Base-by-base conservation (phyloP, 352 stramenopile genomes). In the Phytophthora aleatoria region DNA sequence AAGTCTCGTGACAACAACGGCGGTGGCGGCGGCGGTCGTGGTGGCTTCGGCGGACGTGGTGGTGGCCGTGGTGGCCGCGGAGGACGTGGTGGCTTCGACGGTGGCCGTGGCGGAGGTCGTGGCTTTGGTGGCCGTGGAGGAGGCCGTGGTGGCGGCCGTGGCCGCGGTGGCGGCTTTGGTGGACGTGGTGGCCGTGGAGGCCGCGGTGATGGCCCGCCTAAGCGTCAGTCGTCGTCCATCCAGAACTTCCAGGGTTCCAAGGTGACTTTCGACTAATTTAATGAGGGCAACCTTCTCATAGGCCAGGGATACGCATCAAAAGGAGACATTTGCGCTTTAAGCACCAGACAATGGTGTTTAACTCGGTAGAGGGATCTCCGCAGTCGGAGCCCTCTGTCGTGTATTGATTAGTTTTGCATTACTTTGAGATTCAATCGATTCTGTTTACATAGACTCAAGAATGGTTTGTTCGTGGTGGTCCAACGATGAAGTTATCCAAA, bases 221-320 rank as follows among this genome's bases (percentile, higher is more conserved):
- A 90, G 67, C 89, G 90, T 50, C 96, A 98, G 73, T 73, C 82
- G 67, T 86, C 90, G 39, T 83, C 81, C 45, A 99, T 99, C 77
- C 85, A 97, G 57, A 93, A 85, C 71, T 99, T 99, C 79, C 65
- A 93, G 64, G 97, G 97, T 55, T 98, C 83, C 42, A 99, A 99
- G 85, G 95, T 96, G 65, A 98, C 96, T 39, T 99, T 99, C 72
- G 95, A 99, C 85, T 97, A 97, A 84, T 75, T 82, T 79, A 74
- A 73, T 50, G 57, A 60, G 13, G 16, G 35, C 52, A 63, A 55
- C 38, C 28, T 63, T 42, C 53, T 49, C 48, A 52, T 74, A 53
- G 61, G 62, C 44, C 44, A 67, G 54, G 52, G 54, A 64, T 64
- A 68, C 57, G 47, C 20, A 59, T 58, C 57, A 55, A 41, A 47